Evolutionary conservation across 257 asterid species (phyloP).

Genomic region (Eustoma russellianum): DNA sequence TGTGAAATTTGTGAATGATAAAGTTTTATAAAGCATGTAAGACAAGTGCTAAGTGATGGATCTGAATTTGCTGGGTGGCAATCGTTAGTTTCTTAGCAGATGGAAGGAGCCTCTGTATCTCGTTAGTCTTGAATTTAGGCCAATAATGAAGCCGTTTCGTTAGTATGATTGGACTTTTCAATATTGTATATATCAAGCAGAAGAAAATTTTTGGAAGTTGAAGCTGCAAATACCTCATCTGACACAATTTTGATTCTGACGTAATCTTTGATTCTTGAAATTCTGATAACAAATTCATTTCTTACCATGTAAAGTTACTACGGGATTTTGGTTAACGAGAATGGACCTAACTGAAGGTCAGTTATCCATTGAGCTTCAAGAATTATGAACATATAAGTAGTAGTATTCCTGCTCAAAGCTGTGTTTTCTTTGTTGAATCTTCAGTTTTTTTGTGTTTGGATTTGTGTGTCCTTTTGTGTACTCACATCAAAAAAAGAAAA

Average conservation of each 20-base stretch:
- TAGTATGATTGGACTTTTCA: neutral
- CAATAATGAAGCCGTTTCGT: slow-evolving; percentile 15
- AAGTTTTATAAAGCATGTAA: slow-evolving; percentile 3
- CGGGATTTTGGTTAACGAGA: neutral
- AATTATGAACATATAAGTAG: neutral
- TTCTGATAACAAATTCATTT: slow-evolving; percentile 12
- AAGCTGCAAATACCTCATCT: neutral
- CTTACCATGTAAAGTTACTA: slow-evolving; percentile 15
- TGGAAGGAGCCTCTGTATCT: slow-evolving; percentile 7
- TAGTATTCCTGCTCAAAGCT: slow-evolving; percentile 23
- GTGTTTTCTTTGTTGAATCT: slow-evolving; percentile 6
- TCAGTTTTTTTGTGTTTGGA: slow-evolving; percentile 1
- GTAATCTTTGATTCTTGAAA: slow-evolving; percentile 17
- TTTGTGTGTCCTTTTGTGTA: slow-evolving; percentile 7
- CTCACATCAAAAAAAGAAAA: neutral
- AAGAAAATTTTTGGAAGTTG: slow-evolving; percentile 5
- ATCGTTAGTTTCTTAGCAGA: slow-evolving; percentile 15
- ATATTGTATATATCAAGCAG: slow-evolving; percentile 6
- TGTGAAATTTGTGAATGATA: neutral
- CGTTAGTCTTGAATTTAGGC: slow-evolving; percentile 15
- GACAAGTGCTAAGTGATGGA: slow-evolving; percentile 14
- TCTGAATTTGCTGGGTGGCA: slow-evolving; percentile 11
- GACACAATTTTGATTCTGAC: slow-evolving; percentile 7
- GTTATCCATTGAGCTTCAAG: slow-evolving; percentile 4
- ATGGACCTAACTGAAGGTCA: slow-evolving; percentile 19